These are phyloP conservation scores for Tuber umbilicatum DNA, from an alignment of 495 filamentous ascomycete species.

Conservation along the genomic window DNA sequence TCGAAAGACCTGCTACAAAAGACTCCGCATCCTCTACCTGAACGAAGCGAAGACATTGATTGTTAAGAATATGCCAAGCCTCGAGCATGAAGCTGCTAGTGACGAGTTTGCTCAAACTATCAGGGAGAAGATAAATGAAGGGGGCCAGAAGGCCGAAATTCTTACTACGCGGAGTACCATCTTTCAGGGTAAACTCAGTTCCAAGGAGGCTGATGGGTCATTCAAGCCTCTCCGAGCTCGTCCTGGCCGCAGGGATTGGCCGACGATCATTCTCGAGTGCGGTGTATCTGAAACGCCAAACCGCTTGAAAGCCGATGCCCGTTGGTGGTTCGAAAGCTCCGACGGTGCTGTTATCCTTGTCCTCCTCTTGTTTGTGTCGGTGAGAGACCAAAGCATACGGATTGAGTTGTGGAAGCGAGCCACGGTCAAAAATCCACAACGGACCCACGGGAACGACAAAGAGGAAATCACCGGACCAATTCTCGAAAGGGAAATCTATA, in stretches of 20 bases:
- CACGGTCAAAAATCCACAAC: background rate
- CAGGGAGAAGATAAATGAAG: background rate
- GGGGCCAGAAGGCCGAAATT: background rate
- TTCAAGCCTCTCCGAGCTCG: background rate
- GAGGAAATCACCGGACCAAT: background rate
- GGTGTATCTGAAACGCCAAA: slow-evolving; percentile 4
- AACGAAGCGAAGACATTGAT: slow-evolving; percentile 1
- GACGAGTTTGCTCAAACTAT: background rate
- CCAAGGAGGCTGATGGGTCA: slow-evolving; percentile 8
- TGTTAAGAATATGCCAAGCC: slow-evolving; percentile 8
- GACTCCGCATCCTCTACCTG: background rate
- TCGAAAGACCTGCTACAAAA: background rate
- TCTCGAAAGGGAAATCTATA: background rate
- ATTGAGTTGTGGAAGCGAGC: background rate
- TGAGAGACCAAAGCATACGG: background rate
- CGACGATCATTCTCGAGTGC: background rate
- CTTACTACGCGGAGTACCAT: background rate
- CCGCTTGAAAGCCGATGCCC: background rate
- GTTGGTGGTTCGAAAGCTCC: slow-evolving; percentile 10
- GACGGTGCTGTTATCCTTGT: background rate
- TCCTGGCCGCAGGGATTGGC: background rate
- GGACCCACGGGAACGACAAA: background rate
- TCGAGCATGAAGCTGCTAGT: background rate
- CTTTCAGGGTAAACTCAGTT: background rate
- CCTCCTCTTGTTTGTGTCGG: background rate